Evolutionary conservation across 331 rosid genomes (phyloP).

Genomic region (Malus hybrid): DNA sequence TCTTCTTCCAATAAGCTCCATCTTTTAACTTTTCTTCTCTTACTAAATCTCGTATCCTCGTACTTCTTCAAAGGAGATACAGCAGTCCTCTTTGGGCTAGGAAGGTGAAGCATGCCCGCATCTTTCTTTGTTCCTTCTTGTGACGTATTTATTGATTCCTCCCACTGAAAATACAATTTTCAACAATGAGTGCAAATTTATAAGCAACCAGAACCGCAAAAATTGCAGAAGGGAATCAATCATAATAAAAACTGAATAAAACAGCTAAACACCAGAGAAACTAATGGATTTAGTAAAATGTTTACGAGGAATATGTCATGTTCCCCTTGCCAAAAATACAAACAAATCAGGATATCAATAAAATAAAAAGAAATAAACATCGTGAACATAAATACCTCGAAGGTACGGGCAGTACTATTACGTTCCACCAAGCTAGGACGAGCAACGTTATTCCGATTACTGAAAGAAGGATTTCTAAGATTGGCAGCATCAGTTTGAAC

Average conservation of each 20-base stretch:
- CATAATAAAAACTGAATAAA: not conserved
- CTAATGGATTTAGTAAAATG: not conserved
- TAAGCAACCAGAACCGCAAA: not conserved
- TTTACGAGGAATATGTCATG: not conserved
- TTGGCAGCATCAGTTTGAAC: not conserved
- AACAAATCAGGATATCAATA: not conserved
- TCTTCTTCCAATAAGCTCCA: constrained; percentile 81
- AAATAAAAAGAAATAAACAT: not conserved
- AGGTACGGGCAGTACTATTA: constrained; percentile 35
- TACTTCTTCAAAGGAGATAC: constrained; percentile 40
- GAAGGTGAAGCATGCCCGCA: constrained; percentile 23
- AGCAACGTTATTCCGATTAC: constrained; percentile 13
- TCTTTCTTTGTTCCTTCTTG: constrained; percentile 9
- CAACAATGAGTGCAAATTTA: not conserved
- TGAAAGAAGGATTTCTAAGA: not conserved
- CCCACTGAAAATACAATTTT: constrained; percentile 49
- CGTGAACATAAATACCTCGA: constrained; percentile 45
- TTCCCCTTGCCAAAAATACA: not conserved
- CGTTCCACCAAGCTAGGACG: constrained; percentile 52
- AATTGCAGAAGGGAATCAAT: not conserved
- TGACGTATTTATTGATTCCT: constrained; percentile 45
- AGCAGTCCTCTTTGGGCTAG: constrained; percentile 31
- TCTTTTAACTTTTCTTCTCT: constrained; percentile 42
- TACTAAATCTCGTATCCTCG: constrained; percentile 3
- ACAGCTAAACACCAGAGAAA: not conserved